Percentiles rank a stretch among this genome's conserved stretches.
Conservation (phyloP, 116 monocot species). For the Papilionanthe hybrid region DNA sequence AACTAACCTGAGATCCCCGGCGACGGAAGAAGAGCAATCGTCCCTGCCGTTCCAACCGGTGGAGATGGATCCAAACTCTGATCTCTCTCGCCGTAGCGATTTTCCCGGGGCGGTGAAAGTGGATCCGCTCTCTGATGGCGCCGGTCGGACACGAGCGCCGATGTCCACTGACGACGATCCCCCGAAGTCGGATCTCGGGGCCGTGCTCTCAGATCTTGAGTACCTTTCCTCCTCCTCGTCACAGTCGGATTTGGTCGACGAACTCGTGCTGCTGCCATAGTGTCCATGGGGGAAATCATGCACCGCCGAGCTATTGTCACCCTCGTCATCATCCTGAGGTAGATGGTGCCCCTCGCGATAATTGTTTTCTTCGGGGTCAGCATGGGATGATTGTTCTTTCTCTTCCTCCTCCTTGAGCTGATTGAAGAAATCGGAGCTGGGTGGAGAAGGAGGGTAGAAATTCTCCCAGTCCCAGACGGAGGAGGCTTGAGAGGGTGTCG, state of each 20-base stretch:
- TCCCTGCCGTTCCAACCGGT: constrained; percentile 5
- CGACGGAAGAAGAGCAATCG: constrained; percentile 15
- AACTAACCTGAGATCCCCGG: constrained; percentile 46
- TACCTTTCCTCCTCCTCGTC: constrained; percentile 21
- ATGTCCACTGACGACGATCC: constrained; percentile 19
- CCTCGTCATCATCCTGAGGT: constrained; percentile 25
- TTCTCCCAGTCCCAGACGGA: constrained; percentile 98
- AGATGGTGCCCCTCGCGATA: constrained; percentile 26
- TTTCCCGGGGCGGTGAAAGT: constrained; percentile 10
- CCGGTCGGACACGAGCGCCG: constrained; percentile 8
- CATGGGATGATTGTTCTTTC: constrained; percentile 8
- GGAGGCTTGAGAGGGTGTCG: constrained; percentile 74
- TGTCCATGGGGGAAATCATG: constrained; percentile 14
- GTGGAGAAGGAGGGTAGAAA: constrained; percentile 90
- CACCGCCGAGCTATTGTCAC: constrained; percentile 9
- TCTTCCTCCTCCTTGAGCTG: constrained; percentile 35
- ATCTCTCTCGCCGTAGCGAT: constrained; percentile 10
- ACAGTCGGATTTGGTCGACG: constrained; percentile 31
- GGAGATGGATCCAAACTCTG: constrained; percentile 19
- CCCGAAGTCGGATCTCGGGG: constrained; percentile 41
- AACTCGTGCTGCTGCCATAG: constrained; percentile 33
- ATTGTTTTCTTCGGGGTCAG: background rate
- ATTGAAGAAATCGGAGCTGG: constrained; percentile 85
- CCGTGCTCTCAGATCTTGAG: constrained; percentile 42
- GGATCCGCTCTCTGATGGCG: constrained; percentile 41